These are phyloP conservation scores for Gautieria morchelliformis DNA, from an alignment of 768 basidiomycete genomes.

Conservation along the genomic window DNA sequence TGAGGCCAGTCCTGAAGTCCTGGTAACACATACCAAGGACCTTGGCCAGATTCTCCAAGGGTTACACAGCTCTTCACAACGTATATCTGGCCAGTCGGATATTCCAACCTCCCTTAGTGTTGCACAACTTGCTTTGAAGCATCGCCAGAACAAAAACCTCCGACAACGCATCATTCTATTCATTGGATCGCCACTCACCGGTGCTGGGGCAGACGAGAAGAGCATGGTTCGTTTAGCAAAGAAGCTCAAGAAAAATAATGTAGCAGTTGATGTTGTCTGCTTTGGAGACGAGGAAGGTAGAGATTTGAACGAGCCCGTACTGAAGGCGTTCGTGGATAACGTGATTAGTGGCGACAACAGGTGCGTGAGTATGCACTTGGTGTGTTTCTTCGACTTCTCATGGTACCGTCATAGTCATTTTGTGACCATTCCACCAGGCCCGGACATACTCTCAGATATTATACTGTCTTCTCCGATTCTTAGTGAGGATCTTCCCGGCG, in stretches of 20 bases:
- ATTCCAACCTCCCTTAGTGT: conserved; percentile 86
- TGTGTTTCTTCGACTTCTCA: background rate
- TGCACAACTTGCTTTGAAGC: conserved; percentile 93
- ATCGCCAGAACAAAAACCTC: conserved; percentile 96
- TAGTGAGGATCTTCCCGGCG: conserved; percentile 50
- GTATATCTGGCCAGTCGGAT: conserved; percentile 75
- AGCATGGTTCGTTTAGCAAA: conserved; percentile 84
- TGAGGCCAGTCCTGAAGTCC: conserved; percentile 74
- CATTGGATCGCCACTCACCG: conserved; percentile 75
- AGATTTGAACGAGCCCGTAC: conserved; percentile 53
- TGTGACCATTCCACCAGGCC: conserved; percentile 66
- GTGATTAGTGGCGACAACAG: conserved; percentile 78
- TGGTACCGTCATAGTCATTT: conserved; percentile 50
- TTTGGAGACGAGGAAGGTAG: conserved; percentile 68
- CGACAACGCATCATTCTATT: conserved; percentile 94
- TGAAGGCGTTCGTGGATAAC: conserved; percentile 77
- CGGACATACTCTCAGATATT: conserved; percentile 69
- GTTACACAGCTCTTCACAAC: conserved; percentile 57
- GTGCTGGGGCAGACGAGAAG: conserved; percentile 61
- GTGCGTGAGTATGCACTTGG: conserved; percentile 34
- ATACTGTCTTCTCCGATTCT: conserved; percentile 77
- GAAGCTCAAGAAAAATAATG: conserved; percentile 99
- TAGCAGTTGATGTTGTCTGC: conserved; percentile 83
- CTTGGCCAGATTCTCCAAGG: conserved; percentile 83
- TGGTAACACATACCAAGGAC: conserved; percentile 94